A percentile compares a stretch with the other conserved stretches of the same genome.
Evolutionary conservation across 345 rosid species (phyloP).

Genomic region (Brassica carinata): DNA sequence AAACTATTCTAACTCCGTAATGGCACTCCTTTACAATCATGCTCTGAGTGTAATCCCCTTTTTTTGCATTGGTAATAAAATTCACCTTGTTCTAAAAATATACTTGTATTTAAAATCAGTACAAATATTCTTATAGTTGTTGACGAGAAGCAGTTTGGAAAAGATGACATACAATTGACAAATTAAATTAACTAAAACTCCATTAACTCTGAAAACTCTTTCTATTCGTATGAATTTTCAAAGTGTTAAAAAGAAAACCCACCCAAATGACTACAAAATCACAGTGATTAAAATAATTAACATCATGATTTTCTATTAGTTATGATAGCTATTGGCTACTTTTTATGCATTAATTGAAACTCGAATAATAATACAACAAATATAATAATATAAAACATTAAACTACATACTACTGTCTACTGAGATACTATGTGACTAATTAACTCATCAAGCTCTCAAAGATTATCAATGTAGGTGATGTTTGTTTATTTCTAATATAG

Average conservation of each 20-base stretch:
- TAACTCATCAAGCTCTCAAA: not conserved
- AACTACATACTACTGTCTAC: not conserved
- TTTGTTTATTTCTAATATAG: not conserved
- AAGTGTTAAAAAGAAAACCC: not conserved
- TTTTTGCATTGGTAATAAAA: conserved; percentile 6
- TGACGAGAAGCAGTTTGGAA: not conserved
- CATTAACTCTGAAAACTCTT: not conserved
- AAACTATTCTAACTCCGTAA: conserved; percentile 41
- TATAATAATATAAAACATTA: not conserved
- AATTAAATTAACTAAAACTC: not conserved
- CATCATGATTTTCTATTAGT: not conserved
- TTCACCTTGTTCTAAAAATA: not conserved
- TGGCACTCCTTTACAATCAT: conserved; percentile 45
- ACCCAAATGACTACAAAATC: not conserved
- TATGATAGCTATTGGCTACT: not conserved
- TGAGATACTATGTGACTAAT: not conserved
- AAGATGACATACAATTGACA: not conserved
- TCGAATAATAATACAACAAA: not conserved
- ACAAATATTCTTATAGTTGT: not conserved
- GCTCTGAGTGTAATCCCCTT: conserved; percentile 45
- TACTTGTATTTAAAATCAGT: not conserved
- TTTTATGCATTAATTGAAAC: not conserved
- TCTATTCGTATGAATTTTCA: not conserved
- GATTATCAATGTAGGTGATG: not conserved
- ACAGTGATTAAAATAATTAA: not conserved